Conservation (phyloP, 2,329 filamentous ascomycete genomes). For the Neofusicoccum sp. region DNA sequence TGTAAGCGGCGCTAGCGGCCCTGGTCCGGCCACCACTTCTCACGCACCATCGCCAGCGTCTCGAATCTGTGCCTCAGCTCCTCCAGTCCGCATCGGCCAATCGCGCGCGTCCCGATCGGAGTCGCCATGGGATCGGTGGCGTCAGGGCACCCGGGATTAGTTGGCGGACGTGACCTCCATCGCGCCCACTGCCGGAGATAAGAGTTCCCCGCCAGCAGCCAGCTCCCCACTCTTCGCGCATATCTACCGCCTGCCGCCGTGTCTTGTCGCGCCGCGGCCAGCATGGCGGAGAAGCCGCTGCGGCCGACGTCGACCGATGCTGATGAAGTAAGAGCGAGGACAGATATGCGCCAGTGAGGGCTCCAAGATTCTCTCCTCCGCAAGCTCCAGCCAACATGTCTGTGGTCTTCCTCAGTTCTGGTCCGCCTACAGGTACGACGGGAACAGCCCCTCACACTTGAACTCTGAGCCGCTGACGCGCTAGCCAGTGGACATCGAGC, state of each 20-base stretch:
- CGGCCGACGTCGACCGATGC: not conserved
- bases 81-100: not conserved
- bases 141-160: not conserved
- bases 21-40: not conserved
- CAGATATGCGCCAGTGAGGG: not conserved
- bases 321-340: not conserved
- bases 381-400: slow-evolving; percentile 20
- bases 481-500: slow-evolving; percentile 20
- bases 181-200: not conserved
- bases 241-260: not conserved
- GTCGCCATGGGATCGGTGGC: not conserved
- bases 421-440: slow-evolving; percentile 21
- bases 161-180: not conserved
- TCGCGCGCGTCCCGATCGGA: not conserved
- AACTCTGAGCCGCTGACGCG: not conserved
- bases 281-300: not conserved
- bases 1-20: no score
- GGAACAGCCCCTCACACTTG: not conserved
- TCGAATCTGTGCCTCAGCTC: not conserved
- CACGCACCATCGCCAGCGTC: not conserved
- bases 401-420: slow-evolving; percentile 24
- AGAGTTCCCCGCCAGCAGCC: not conserved
- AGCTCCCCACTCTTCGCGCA: slow-evolving; percentile 10
- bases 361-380: not conserved
- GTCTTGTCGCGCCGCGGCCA: not conserved